Conservation (phyloP, 2,329 filamentous ascomycete species). For the Colletotrichum costaricense region DNA sequence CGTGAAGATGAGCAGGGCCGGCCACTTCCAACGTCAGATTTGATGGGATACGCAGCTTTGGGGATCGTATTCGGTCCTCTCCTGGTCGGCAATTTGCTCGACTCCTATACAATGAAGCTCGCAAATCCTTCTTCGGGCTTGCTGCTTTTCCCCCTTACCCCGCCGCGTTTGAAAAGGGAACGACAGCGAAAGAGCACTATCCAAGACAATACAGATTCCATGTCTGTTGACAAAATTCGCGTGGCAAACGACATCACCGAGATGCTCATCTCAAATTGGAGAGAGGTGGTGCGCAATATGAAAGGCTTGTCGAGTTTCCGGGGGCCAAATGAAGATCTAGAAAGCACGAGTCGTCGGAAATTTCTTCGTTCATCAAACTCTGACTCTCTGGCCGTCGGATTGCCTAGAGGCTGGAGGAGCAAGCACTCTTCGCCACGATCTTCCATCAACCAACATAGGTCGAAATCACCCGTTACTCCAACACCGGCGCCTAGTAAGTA, state of each 20-base stretch:
- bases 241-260: constrained; percentile 70
- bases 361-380: constrained; percentile 53
- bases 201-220: constrained; percentile 39
- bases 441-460: constrained; percentile 41
- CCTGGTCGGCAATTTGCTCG: constrained; percentile 67
- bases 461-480: constrained; percentile 51
- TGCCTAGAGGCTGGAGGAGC: constrained; percentile 50
- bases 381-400: constrained; percentile 51
- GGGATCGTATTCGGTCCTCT: constrained; percentile 75
- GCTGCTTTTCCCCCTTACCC: constrained; percentile 54
- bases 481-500: constrained; percentile 43
- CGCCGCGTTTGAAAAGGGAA: constrained; percentile 56
- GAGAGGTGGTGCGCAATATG: constrained; percentile 71
- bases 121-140: constrained; percentile 54
- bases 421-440: constrained; percentile 33
- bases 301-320: constrained; percentile 55
- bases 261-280: constrained; percentile 75
- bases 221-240: constrained; percentile 65
- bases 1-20: constrained; percentile 63
- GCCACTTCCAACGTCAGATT: constrained; percentile 64
- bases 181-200: constrained; percentile 43
- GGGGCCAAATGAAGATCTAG: constrained; percentile 32
- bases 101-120: constrained; percentile 61
- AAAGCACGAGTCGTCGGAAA: constrained; percentile 28
- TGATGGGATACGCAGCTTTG: constrained; percentile 73